Percentiles rank a stretch among this genome's conserved stretches.
These are phyloP conservation scores for Fonsecaea multimorphosa DNA, from an alignment of 2,329 filamentous ascomycete species.

Conservation along the genomic window DNA sequence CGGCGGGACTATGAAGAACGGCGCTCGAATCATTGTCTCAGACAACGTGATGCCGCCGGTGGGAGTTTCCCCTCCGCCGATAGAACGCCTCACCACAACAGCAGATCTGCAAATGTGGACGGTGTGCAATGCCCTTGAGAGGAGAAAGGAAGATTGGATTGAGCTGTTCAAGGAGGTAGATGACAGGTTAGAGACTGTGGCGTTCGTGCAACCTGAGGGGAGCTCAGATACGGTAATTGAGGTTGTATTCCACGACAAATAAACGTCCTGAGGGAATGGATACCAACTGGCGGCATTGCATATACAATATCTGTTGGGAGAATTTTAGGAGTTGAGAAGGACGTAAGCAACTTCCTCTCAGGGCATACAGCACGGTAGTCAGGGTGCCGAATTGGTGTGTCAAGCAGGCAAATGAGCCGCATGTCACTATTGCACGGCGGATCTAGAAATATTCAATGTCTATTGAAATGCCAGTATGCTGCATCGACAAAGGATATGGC, in stretches of 20 bases:
- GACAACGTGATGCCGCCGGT: conserved; percentile 16
- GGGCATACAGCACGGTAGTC: too few species aligned
- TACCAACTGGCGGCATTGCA: neutral
- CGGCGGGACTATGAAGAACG: conserved; percentile 10
- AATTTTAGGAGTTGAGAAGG: too few species aligned
- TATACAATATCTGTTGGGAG: too few species aligned
- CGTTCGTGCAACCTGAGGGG: conserved; percentile 12
- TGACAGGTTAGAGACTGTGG: conserved; percentile 12
- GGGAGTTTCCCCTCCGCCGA: neutral
- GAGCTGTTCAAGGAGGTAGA: conserved; percentile 15
- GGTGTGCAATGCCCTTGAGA: conserved; percentile 3
- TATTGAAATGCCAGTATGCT: neutral
- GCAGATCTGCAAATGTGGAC: conserved; percentile 19
- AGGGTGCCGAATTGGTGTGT: too few species aligned
- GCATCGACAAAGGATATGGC: neutral
- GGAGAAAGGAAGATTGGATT: conserved; percentile 17
- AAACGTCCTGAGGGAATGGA: neutral
- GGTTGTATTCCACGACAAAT: conserved; percentile 9
- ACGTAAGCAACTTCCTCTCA: too few species aligned
- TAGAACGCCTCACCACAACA: conserved; percentile 15
- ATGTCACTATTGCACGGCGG: too few species aligned
- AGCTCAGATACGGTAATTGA: conserved; percentile 21
- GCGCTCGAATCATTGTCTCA: conserved; percentile 9
- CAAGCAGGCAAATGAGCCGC: too few species aligned
- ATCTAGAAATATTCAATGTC: neutral